Base-by-base conservation (phyloP, 2,329 filamentous ascomycete species). In the Apiospora pterosperma region DNA sequence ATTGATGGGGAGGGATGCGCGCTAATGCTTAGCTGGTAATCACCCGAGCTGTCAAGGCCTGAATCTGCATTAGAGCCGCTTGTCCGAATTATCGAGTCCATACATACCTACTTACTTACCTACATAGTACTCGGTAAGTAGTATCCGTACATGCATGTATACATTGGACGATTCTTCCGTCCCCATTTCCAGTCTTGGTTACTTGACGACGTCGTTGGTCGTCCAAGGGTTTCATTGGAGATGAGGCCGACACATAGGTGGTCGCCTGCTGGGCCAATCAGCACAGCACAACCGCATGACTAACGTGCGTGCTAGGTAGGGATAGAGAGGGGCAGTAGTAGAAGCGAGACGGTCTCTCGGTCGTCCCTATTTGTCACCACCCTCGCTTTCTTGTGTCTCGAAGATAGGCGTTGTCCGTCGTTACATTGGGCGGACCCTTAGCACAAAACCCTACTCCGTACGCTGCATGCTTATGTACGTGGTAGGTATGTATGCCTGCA, bases 41-140 rank as follows among this genome's bases (percentile, higher is more conserved):
- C 48, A 55, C 48, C 48, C 48, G 48, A 55, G 48, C 48, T 55
- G 48, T 55, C 48, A 55, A 19, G 42, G 48, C 48, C 48, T 55
- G 48, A 34, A 19, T 34, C 19, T 55, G 48, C 48, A 55, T 55
- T n/a, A 55, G 48, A 55, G 48, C 28, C 48, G 25, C 48, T n/a
- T n/a, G 16, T n/a, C 48, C 48, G 16, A 34, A 34, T 55, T 11
- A 21, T 16, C 19, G n/a, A 34, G 44, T n/a, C n/a, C n/a, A 19
- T 41, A 14, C 16, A n/a, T n/a, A n/a, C n/a, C 16, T 6, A n/a
- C 25, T 10, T 31, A 19, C 14, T 3, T 11, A 8, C 6, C 31
- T 28, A 25, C 12, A 14, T 55, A 55, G n/a, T 55, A 25, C 16
- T 31, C 25, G 7, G 16, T 12, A 14, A 52, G 44, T 28, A n/a